Conservation (phyloP, 495 filamentous ascomycete species). For the Clohesyomyces aquaticus region DNA sequence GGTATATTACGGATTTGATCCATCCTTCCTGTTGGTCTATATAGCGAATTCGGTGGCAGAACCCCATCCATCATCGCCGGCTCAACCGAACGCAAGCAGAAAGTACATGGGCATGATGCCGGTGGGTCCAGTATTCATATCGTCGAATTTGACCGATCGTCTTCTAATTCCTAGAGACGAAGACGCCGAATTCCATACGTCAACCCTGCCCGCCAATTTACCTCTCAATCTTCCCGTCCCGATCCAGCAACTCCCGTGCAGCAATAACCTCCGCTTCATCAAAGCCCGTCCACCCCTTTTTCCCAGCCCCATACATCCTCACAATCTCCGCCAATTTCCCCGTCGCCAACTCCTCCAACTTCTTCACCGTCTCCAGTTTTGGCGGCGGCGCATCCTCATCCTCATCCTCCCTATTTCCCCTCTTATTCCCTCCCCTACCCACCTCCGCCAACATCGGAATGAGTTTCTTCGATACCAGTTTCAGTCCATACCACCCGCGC, state of each 20-base stretch:
- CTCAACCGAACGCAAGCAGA: too few species aligned
- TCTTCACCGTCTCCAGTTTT: conserved; percentile 59
- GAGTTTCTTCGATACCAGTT: conserved; percentile 59
- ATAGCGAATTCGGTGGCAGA: too few species aligned
- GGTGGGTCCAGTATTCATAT: too few species aligned
- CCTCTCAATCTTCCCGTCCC: conserved; percentile 45
- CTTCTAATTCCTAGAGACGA: too few species aligned
- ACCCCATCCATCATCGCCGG: too few species aligned
- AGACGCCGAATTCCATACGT: too few species aligned
- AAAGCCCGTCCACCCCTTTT: conserved; percentile 72
- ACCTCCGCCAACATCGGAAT: conserved; percentile 42
- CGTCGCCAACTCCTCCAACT: conserved; percentile 72
- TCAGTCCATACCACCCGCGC: conserved; percentile 88
- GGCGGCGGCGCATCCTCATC: conserved; percentile 45
- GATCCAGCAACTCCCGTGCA: conserved; percentile 71
- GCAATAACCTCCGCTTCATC: conserved; percentile 75
- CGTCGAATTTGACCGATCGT: too few species aligned
- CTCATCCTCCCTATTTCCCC: conserved; percentile 43
- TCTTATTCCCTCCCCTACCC: too few species aligned
- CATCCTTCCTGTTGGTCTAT: too few species aligned
- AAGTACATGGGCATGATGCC: too few species aligned
- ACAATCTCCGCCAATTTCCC: conserved; percentile 77
- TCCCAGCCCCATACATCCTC: conserved; percentile 59
- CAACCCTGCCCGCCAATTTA: too few species aligned
- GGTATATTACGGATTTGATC: too few species aligned